phyloP scores from a whole-genome alignment of 345 rosid species.

The Turnera subulata region DNA sequence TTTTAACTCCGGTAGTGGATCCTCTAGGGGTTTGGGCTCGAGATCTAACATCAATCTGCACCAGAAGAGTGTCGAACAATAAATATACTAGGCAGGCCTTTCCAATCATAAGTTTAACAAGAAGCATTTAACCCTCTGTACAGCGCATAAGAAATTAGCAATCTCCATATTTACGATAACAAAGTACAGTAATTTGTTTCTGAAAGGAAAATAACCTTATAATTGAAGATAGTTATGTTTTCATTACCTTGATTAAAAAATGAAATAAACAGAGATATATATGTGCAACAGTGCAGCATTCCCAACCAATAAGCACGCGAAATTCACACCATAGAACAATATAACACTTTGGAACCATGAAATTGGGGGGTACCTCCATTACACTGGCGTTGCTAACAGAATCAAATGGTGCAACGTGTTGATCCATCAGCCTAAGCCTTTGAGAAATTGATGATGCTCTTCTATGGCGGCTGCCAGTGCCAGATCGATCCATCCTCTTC shows the following conservation, averaged over 20 bases:
- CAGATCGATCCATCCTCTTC: conserved; percentile 85
- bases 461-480: conserved; percentile 70
- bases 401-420: conserved; percentile 48
- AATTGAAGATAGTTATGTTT: too few relatives aligned
- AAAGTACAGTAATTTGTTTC: too few relatives aligned
- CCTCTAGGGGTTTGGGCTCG: conserved; percentile 79
- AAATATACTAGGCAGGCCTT: too few relatives aligned
- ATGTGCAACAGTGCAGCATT: too few relatives aligned
- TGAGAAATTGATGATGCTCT: conserved; percentile 58
- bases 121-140: background rate
- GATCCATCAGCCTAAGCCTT: conserved; percentile 59
- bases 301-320: too few relatives aligned
- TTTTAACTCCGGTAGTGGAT: conserved; percentile 56
- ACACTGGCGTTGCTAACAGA: conserved; percentile 75
- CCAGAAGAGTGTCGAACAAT: conserved; percentile 1
- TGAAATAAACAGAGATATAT: too few relatives aligned
- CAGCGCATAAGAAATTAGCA: background rate
- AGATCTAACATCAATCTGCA: conserved; percentile 86
- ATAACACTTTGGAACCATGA: too few relatives aligned
- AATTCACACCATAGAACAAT: background rate
- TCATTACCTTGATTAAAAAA: too few relatives aligned
- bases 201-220: too few relatives aligned
- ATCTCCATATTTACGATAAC: too few relatives aligned
- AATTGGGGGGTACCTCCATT: conserved; percentile 64
- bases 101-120: background rate